phyloP scores from a whole-genome alignment of 805 yeast genomes.

The Clavispora phyllophila region DNA sequence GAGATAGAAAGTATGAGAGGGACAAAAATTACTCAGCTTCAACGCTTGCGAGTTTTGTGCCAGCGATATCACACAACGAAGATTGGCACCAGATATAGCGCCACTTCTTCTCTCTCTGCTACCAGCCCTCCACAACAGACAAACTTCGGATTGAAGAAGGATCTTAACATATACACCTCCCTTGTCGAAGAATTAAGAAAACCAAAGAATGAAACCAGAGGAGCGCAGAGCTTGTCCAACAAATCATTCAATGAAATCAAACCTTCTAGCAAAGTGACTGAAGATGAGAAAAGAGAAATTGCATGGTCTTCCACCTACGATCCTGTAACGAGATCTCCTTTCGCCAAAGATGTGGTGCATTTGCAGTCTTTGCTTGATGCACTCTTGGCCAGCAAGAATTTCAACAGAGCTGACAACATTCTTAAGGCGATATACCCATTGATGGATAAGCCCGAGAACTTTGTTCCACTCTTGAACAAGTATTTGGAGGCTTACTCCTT shows the following conservation, averaged over 20 bases:
- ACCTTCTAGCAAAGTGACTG: constrained; percentile 7
- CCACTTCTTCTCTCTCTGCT: background rate
- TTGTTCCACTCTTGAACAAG: constrained; percentile 64
- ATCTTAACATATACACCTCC: constrained; percentile 9
- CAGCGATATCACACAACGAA: background rate
- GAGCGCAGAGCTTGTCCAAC: constrained; percentile 2
- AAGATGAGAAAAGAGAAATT: constrained; percentile 11
- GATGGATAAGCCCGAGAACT: constrained; percentile 35
- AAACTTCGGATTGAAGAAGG: constrained; percentile 3
- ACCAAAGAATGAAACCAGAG: constrained; percentile 2
- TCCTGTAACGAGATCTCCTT: constrained; percentile 37
- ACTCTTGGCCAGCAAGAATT: constrained; percentile 60
- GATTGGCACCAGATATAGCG: background rate
- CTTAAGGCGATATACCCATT: constrained; percentile 56
- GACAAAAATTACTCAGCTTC: background rate
- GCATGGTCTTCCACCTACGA: constrained; percentile 40
- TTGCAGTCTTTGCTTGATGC: constrained; percentile 79
- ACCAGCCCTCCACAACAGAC: background rate
- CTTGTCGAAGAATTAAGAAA: constrained; percentile 14
- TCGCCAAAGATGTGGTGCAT: constrained; percentile 55
- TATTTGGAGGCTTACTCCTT: constrained; percentile 45
- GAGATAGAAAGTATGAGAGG: background rate
- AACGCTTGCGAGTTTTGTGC: background rate
- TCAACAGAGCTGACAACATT: constrained; percentile 65
- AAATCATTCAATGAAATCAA: constrained; percentile 15